These are phyloP conservation scores for Plantago major DNA, from an alignment of 257 asterid genomes.

Conservation along the genomic window DNA sequence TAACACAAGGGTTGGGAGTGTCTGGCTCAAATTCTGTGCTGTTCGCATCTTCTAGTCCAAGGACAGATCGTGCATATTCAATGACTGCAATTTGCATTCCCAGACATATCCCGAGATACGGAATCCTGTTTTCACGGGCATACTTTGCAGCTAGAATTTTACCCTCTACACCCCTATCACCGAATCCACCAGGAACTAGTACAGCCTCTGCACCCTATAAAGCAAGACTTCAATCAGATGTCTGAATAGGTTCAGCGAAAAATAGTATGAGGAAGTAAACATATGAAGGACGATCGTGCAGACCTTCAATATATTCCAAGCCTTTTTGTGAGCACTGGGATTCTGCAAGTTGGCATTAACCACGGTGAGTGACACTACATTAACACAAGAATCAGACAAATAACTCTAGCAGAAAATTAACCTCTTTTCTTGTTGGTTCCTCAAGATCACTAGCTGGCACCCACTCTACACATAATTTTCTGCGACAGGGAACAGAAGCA, in stretches of 20 bases:
- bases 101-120: conserved; percentile 72
- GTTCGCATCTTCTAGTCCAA: conserved; percentile 60
- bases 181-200: conserved; percentile 84
- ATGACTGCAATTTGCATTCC: conserved; percentile 80
- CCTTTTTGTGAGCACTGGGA: conserved; percentile 59
- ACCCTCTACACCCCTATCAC: conserved; percentile 85
- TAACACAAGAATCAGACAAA: conserved; percentile 15
- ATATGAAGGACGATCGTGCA: conserved; percentile 6
- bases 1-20: conserved; percentile 55
- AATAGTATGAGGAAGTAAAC: conserved; percentile 4
- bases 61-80: conserved; percentile 64
- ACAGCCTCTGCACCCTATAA: conserved; percentile 67
- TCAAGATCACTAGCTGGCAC: conserved; percentile 91
- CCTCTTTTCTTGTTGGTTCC: conserved; percentile 66
- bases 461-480: conserved; percentile 80
- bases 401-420: conserved; percentile 22
- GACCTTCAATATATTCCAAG: conserved; percentile 88
- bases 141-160: conserved; percentile 73
- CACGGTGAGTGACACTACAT: conserved; percentile 25
- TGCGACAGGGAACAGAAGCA: conserved; percentile 74
- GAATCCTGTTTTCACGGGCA: conserved; percentile 69
- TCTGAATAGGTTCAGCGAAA: conserved; percentile 11
- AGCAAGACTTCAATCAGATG: conserved; percentile 21
- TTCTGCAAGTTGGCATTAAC: conserved; percentile 42
- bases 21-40: conserved; percentile 67